phyloP scores from a whole-genome alignment of 805 yeast species.

The Zygotorulaspora florentina region DNA sequence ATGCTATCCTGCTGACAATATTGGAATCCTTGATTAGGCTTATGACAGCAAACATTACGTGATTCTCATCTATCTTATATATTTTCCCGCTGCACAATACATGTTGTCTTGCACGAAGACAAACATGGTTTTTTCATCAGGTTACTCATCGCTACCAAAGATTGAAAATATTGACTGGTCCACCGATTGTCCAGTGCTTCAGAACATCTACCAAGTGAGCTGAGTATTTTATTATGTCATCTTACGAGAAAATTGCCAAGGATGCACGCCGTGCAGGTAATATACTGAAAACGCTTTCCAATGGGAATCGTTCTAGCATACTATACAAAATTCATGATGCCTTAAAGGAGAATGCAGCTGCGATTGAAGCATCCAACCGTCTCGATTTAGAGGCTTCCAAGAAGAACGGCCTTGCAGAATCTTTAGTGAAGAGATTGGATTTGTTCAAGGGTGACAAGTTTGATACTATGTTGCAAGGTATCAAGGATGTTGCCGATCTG shows the following conservation, averaged over 20 bases:
- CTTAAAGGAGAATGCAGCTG: conserved; percentile 52
- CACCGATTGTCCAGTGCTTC: not conserved
- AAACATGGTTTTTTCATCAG: too few species aligned
- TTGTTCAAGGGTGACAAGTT: conserved; percentile 77
- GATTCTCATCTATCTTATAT: too few species aligned
- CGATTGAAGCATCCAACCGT: conserved; percentile 67
- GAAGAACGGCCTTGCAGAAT: conserved; percentile 54
- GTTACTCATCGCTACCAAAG: too few species aligned
- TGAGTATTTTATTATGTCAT: conserved; percentile 5
- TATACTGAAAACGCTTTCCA: conserved; percentile 68
- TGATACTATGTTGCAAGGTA: conserved; percentile 92
- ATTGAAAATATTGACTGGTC: not conserved
- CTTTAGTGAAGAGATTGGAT: conserved; percentile 82
- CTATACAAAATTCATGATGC: conserved; percentile 69
- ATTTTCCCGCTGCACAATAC: too few species aligned
- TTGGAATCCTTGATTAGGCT: too few species aligned
- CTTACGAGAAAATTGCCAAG: conserved; percentile 71
- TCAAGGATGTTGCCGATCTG: conserved; percentile 81
- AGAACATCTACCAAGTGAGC: not conserved
- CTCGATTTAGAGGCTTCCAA: conserved; percentile 70
- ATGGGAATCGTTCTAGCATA: conserved; percentile 70
- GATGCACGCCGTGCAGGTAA: conserved; percentile 83
- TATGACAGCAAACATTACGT: too few species aligned
- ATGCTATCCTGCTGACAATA: too few species aligned
- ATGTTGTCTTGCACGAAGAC: too few species aligned